Percentiles rank a stretch among this genome's conserved stretches.
Conservation (phyloP, 768 basidiomycete genomes). For the Podaxis sp. region DNA sequence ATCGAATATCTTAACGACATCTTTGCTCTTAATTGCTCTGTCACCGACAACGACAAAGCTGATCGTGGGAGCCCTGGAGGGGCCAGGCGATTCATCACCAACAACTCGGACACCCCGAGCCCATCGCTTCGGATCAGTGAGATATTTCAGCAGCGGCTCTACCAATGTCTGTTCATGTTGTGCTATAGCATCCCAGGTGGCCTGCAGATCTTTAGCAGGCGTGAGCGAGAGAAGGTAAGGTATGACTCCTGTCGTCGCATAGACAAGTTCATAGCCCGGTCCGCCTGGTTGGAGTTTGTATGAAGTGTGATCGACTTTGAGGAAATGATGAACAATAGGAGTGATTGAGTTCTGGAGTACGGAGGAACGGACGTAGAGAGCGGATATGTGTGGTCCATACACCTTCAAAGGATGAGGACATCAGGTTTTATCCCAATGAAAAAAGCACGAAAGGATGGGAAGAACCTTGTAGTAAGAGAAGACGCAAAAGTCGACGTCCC, state of each 20-base stretch:
- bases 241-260: constrained; percentile 56
- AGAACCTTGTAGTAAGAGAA: constrained; percentile 77
- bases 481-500: constrained; percentile 75
- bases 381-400: constrained; percentile 72
- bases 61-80: constrained; percentile 61
- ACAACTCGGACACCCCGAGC: constrained; percentile 66
- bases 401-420: constrained; percentile 38
- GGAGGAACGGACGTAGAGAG: constrained; percentile 54
- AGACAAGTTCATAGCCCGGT: constrained; percentile 71
- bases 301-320: constrained; percentile 39
- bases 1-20: constrained; percentile 66
- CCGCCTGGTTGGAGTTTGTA: constrained; percentile 75
- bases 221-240: constrained; percentile 65
- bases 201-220: constrained; percentile 41
- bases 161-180: constrained; percentile 60
- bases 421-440: not conserved
- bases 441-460: not conserved
- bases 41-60: constrained; percentile 68
- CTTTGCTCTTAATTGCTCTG: constrained; percentile 53
- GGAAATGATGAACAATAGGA: constrained; percentile 71
- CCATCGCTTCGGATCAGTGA: constrained; percentile 46
- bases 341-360: constrained; percentile 50
- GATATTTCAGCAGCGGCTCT: constrained; percentile 50
- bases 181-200: constrained; percentile 56
- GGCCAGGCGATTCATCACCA: constrained; percentile 48